A percentile compares a stretch with the other conserved stretches of the same genome.
phyloP scores from a whole-genome alignment of 2,329 filamentous ascomycete genomes.

The Simplicillium sp. region DNA sequence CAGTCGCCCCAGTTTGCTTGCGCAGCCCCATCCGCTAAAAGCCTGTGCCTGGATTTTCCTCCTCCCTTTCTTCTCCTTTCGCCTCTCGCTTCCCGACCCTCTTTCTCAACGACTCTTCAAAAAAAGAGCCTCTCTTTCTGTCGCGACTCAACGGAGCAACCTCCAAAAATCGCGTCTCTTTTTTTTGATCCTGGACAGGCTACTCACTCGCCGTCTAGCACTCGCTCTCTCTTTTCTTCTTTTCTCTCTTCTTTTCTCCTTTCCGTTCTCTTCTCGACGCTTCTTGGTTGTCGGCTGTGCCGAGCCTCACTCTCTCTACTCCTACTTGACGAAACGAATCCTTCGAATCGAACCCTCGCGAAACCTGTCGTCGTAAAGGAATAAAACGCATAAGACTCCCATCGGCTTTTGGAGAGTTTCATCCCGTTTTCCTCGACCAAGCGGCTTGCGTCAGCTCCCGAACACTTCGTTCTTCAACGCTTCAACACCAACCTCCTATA shows the following conservation, averaged over 20 bases:
- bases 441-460: background rate
- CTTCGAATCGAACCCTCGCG: no score
- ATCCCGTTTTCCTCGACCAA: background rate
- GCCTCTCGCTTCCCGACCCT: no score
- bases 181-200: background rate
- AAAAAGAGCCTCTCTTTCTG: constrained; percentile 1
- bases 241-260: background rate
- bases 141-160: background rate
- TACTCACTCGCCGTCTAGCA: background rate
- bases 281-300: constrained; percentile 1
- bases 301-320: background rate
- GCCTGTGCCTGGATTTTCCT: no score
- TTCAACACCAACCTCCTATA: background rate
- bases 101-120: no score
- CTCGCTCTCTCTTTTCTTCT: constrained; percentile 3
- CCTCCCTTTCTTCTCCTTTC: no score
- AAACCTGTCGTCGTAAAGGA: no score
- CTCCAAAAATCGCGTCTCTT: background rate
- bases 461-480: background rate
- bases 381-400: no score
- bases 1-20: no score
- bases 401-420: no score
- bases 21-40: no score
- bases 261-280: background rate
- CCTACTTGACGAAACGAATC: background rate